phyloP scores from a whole-genome alignment of 2,329 filamentous ascomycete genomes.

The Fusarium subglutinans region DNA sequence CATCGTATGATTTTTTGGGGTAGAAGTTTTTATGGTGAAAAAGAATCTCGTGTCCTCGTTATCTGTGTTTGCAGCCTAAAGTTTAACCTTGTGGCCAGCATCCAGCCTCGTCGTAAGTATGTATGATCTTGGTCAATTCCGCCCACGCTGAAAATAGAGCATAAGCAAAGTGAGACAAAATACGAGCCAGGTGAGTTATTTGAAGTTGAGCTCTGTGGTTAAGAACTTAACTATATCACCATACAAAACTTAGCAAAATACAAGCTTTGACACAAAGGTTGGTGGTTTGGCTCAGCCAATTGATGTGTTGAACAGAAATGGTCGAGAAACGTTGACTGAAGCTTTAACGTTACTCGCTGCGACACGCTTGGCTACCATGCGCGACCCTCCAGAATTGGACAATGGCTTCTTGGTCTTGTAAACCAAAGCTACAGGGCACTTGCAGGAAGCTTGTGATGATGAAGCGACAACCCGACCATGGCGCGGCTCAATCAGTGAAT shows the following conservation, averaged over 20 bases:
- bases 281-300: too few species aligned
- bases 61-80: not conserved
- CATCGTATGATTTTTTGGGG: not conserved
- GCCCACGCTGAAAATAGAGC: not conserved
- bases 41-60: not conserved
- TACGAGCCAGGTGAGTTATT: not conserved
- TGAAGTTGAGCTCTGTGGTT: not conserved
- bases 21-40: not conserved
- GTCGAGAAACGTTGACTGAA: not conserved
- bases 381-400: not conserved
- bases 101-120: not conserved
- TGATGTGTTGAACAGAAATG: not conserved
- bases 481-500: not conserved
- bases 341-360: too few species aligned
- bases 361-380: not conserved
- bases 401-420: not conserved
- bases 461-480: not conserved
- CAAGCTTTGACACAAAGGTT: not conserved
- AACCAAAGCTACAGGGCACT: not conserved
- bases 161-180: not conserved
- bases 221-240: not conserved
- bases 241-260: not conserved
- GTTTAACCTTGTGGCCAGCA: not conserved
- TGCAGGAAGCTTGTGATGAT: not conserved
- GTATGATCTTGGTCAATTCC: not conserved